Evolutionary conservation across 192 early-diverging fungal species (phyloP).

Genomic region (Gigaspora rosea): DNA sequence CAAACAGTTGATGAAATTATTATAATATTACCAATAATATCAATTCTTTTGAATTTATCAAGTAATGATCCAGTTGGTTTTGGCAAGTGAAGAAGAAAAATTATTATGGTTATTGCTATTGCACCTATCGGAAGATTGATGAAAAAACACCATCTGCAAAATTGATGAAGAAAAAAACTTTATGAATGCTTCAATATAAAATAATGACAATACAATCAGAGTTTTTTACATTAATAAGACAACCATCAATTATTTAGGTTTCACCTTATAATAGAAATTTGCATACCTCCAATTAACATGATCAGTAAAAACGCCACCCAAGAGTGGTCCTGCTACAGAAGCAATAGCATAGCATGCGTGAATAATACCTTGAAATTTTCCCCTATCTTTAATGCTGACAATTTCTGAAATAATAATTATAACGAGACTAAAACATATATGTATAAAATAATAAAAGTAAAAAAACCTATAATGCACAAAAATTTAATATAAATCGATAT

Average conservation of each 20-base stretch:
- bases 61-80: constrained; percentile 44
- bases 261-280: background rate
- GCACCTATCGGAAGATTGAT: constrained; percentile 61
- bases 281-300: constrained; percentile 52
- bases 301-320: constrained; percentile 64
- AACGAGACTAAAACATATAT: background rate
- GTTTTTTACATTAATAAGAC: background rate
- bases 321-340: constrained; percentile 56
- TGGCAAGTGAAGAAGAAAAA: constrained; percentile 63
- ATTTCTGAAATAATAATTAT: background rate
- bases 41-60: constrained; percentile 63
- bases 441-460: background rate
- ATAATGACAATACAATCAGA: background rate
- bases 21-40: constrained; percentile 58
- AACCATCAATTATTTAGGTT: background rate
- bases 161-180: too few relatives aligned
- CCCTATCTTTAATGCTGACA: background rate
- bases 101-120: constrained; percentile 44
- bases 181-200: background rate
- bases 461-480: background rate
- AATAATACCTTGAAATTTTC: too few relatives aligned
- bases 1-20: constrained; percentile 44
- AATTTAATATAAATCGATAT: background rate
- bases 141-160: constrained; percentile 52
- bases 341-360: constrained; percentile 46